Conservation (phyloP, 2,329 filamentous ascomycete genomes). For the Lecanicillium sp. region DNA sequence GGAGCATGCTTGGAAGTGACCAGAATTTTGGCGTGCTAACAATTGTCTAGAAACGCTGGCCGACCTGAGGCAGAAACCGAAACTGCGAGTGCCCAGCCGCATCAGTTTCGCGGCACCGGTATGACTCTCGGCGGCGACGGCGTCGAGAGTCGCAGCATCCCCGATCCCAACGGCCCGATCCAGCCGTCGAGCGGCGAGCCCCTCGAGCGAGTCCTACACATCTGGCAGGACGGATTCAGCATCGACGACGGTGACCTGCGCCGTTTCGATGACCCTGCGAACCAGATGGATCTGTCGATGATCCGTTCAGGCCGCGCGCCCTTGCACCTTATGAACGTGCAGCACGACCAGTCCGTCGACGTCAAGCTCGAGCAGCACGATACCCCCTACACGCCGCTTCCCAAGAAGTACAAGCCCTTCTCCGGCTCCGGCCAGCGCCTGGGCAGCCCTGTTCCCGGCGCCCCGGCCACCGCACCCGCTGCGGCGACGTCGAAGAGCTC, state of each 20-base stretch:
- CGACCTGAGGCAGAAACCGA: slow-evolving; percentile 46
- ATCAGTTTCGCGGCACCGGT: slow-evolving; percentile 63
- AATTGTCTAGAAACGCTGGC: slow-evolving; percentile 47
- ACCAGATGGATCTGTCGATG: slow-evolving; percentile 65
- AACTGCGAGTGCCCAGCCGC: slow-evolving; percentile 43
- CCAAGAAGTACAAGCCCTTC: slow-evolving; percentile 73
- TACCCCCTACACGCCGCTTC: slow-evolving; percentile 61
- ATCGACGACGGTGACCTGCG: slow-evolving; percentile 74
- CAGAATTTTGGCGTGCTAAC: too few relatives aligned
- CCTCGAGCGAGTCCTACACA: slow-evolving; percentile 64
- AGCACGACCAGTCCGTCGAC: slow-evolving; percentile 68
- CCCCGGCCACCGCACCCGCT: slow-evolving; percentile 29
- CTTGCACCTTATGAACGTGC: slow-evolving; percentile 70
- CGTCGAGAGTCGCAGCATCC: slow-evolving; percentile 60
- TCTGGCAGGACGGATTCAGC: slow-evolving; percentile 82
- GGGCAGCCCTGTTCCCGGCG: slow-evolving; percentile 69
- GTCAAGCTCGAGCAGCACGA: slow-evolving; percentile 75
- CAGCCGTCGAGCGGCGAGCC: slow-evolving; percentile 33
- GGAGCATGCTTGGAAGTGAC: too few relatives aligned
- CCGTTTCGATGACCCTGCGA: slow-evolving; percentile 72
- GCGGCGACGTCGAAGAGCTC: slow-evolving; percentile 25
- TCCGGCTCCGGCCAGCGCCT: slow-evolving; percentile 65
- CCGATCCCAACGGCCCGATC: slow-evolving; percentile 45
- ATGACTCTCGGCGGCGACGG: slow-evolving; percentile 76
- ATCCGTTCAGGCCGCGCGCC: slow-evolving; percentile 73